These are phyloP conservation scores for Colletotrichum truncatum DNA, from an alignment of 2,329 filamentous ascomycete species.

Conservation along the genomic window DNA sequence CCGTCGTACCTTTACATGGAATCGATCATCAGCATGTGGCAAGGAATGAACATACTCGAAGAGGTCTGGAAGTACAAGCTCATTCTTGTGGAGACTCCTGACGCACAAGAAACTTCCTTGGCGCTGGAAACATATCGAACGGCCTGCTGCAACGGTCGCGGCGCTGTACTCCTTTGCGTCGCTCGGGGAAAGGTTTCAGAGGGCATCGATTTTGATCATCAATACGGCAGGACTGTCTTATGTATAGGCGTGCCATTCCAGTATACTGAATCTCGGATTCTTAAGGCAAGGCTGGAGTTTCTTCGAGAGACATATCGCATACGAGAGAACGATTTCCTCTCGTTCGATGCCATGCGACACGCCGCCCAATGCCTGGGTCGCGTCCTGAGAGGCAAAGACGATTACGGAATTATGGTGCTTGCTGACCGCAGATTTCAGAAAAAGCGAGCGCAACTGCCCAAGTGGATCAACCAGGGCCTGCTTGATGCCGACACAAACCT, in stretches of 20 bases:
- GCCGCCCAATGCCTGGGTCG: conserved; percentile 96
- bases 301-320: conserved; percentile 97
- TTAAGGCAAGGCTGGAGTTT: conserved; percentile 95
- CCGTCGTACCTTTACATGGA: conserved; percentile 99
- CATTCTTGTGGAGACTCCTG: conserved; percentile 96
- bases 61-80: conserved; percentile 99
- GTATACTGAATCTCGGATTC: conserved; percentile 96
- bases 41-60: conserved; percentile 97
- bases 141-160: conserved; percentile 95
- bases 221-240: conserved; percentile 94
- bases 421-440: conserved; percentile 94
- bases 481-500: conserved; percentile 87
- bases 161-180: conserved; percentile 92
- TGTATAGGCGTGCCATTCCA: conserved; percentile 98
- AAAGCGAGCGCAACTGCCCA: conserved; percentile 89
- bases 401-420: conserved; percentile 99
- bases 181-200: conserved; percentile 97
- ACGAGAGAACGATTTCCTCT: conserved; percentile 95
- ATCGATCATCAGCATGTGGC: conserved; percentile 98
- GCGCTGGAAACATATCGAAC: conserved; percentile 97
- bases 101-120: conserved; percentile 95
- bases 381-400: conserved; percentile 94
- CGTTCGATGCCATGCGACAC: conserved; percentile 99
- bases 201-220: conserved; percentile 99
- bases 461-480: conserved; percentile 94